Base-by-base conservation (phyloP, 2,329 filamentous ascomycete genomes). In the Fusarium paranaense region DNA sequence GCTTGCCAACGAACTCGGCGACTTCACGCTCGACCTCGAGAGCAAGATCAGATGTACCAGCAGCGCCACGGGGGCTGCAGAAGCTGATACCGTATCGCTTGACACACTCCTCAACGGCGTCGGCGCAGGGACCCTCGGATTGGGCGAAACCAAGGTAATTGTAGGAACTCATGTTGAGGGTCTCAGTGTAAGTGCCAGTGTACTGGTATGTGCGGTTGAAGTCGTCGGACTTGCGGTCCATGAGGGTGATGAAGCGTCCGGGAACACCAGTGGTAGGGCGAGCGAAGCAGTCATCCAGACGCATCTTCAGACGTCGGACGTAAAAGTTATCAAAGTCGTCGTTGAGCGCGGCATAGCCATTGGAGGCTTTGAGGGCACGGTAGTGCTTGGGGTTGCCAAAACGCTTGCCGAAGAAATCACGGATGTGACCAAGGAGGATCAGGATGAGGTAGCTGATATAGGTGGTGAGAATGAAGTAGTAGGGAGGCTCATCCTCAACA, bases 241-340 rank as follows among this genome's bases (percentile, higher is more conserved):
- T 89, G 42, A 99, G 88, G 27, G 94, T 98, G 79, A 99, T 97
- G 86, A 91, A 98, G 72, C 97, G 92, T 66, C 97, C 97, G 10
- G 97, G 97, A 30, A 99, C 97, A 62, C 97, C 97, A 5, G 95
- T 97, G 32, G 94, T 95, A 14, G 96, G 95, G 59, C 97, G 91
- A 76, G 96, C 93, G 82, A 99, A 99, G 86, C 95, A 98, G 84
- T 99, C 97, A 78, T 98, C 97, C 81, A 99, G 95, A 73, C 97
- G 92, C 86, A 95, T 90, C 88, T 99, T 98, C 81, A 99, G 84
- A 70, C 97, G 90, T 66, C 97, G 91, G 66, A 96, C 94, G 84
- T 99, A 99, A 83, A 99, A 99, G 84, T 96, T 98, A 87, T 99
- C 97, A 81, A 99, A 99, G 83, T 99, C 97, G 79, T 95, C 97